These are phyloP conservation scores for Chloris gayana DNA, from an alignment of 176 grass and related monocot species.

Conservation along the genomic window DNA sequence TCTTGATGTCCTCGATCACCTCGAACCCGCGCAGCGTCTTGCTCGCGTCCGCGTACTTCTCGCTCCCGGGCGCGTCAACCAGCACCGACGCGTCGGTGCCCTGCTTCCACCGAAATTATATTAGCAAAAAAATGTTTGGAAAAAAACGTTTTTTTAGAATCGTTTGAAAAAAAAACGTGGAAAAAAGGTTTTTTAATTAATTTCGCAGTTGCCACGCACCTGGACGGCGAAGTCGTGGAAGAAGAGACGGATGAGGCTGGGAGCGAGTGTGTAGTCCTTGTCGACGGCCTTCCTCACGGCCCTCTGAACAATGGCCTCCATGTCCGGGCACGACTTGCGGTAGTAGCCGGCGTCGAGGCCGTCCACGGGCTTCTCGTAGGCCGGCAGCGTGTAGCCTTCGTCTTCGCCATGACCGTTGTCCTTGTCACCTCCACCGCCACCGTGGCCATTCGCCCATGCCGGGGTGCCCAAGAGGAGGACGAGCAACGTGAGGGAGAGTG, in stretches of 20 bases:
- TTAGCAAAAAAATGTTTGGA: no score
- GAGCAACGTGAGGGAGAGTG: constrained; percentile 26
- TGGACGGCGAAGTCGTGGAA: constrained; percentile 70
- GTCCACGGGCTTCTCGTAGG: constrained; percentile 23
- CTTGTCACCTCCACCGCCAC: neutral
- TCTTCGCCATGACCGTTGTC: neutral
- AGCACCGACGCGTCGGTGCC: constrained; percentile 80
- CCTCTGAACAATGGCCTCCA: constrained; percentile 55
- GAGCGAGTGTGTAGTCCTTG: constrained; percentile 46
- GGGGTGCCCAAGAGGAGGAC: constrained; percentile 4
- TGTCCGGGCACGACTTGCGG: constrained; percentile 47
- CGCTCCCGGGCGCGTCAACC: constrained; percentile 55
- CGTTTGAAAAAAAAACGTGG: no score
- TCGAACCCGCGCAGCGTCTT: constrained; percentile 73
- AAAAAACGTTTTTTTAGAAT: no score
- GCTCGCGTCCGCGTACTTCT: constrained; percentile 65
- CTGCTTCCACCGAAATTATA: constrained; percentile 10
- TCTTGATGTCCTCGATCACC: constrained; percentile 75
- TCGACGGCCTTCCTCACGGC: constrained; percentile 48
- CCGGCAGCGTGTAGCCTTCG: neutral
- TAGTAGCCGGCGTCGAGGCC: constrained; percentile 42
- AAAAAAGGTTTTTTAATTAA: neutral
- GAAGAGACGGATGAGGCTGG: constrained; percentile 60
- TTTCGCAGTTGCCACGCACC: constrained; percentile 38
- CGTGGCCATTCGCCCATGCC: neutral